Conservation (phyloP, 2,329 filamentous ascomycete species). For the Fusarium euwallaceae region DNA sequence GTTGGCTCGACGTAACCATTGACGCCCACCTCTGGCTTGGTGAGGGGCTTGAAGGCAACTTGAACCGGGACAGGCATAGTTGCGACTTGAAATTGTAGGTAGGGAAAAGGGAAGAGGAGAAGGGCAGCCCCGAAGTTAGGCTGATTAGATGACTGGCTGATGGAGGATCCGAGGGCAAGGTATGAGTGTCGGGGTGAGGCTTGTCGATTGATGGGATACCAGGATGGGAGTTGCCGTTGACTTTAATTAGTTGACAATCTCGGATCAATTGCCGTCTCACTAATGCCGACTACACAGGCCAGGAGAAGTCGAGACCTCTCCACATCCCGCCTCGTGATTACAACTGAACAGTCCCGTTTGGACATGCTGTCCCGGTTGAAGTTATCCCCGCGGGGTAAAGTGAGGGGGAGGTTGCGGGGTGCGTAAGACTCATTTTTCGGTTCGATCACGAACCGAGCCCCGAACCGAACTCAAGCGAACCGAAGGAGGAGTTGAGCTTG, state of each 20-base stretch:
- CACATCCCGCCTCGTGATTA: constrained; percentile 6
- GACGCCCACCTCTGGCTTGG: constrained; percentile 34
- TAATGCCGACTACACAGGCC: background rate
- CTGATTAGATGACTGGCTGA: background rate
- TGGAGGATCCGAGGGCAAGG: background rate
- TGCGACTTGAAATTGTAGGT: background rate
- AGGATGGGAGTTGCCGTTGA: background rate
- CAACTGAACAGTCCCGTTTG: background rate
- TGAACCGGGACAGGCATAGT: constrained; percentile 40
- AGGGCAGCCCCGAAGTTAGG: background rate
- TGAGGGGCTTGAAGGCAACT: constrained; percentile 42
- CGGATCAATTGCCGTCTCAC: background rate
- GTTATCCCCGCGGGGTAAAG: constrained; percentile 22
- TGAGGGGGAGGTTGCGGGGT: constrained; percentile 25
- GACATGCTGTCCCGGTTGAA: constrained; percentile 15
- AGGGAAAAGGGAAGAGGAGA: too few species aligned
- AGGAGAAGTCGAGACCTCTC: background rate
- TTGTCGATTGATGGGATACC: background rate
- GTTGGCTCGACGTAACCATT: constrained; percentile 38
- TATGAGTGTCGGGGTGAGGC: background rate
- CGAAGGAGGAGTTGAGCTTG: background rate
- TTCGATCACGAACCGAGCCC: background rate
- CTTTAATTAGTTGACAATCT: background rate
- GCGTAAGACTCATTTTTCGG: constrained; percentile 14
- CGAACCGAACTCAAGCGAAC: background rate